Evolutionary conservation across 2,329 filamentous ascomycete species (phyloP).

Genomic region (Ceratocystis albifundus): DNA sequence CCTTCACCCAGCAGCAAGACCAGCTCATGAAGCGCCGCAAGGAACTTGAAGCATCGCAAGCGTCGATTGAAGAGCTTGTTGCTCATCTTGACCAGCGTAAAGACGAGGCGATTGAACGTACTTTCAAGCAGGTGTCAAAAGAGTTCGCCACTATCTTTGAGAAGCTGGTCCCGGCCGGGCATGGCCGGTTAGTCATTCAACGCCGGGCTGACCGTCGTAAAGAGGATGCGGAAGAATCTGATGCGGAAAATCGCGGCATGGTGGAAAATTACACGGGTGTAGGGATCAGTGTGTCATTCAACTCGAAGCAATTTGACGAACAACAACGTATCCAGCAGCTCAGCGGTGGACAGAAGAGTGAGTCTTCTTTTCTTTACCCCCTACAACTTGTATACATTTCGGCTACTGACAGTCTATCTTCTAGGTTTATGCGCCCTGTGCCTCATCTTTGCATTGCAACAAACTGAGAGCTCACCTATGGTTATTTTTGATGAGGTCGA

Average conservation of each 20-base stretch:
- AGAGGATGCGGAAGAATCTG: conserved; percentile 47
- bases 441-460: conserved; percentile 96
- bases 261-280: conserved; percentile 96
- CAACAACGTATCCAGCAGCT: conserved; percentile 97
- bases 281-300: conserved; percentile 95
- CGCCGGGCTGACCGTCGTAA: conserved; percentile 67
- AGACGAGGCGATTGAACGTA: conserved; percentile 94
- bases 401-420: conserved; percentile 25
- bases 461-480: conserved; percentile 92
- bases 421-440: conserved; percentile 87
- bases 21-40: conserved; percentile 70
- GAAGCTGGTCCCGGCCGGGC: conserved; percentile 85
- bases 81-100: conserved; percentile 87
- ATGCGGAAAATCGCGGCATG: conserved; percentile 55
- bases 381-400: neutral
- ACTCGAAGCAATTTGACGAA: conserved; percentile 88
- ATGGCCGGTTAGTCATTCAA: conserved; percentile 85
- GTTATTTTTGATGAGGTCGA: conserved; percentile 99
- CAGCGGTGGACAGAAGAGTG: conserved; percentile 93
- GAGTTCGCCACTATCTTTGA: conserved; percentile 91
- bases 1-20: conserved; percentile 85
- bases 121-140: conserved; percentile 92
- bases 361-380: conserved; percentile 31
- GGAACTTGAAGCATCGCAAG: conserved; percentile 77
- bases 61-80: conserved; percentile 84